These are phyloP conservation scores for Allantophomopsis cytisporea DNA, from an alignment of 2,329 filamentous ascomycete genomes.

Conservation along the genomic window DNA sequence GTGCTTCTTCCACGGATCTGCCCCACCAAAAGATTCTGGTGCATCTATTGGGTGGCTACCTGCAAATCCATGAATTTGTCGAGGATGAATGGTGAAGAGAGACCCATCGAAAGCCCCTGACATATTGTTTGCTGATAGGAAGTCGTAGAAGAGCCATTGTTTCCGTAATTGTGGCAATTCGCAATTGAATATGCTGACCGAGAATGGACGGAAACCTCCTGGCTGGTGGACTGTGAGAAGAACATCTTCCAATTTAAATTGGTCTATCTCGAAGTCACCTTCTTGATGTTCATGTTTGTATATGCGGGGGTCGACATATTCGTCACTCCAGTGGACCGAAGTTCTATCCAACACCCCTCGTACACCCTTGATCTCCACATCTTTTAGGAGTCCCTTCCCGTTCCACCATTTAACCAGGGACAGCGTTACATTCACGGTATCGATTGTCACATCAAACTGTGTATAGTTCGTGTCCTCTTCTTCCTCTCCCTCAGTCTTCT, in stretches of 20 bases:
- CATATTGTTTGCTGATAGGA: slow-evolving; percentile 89
- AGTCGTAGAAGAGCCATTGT: slow-evolving; percentile 97
- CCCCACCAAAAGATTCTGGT: slow-evolving; percentile 41
- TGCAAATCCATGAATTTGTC: slow-evolving; percentile 72
- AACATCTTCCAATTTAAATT: slow-evolving; percentile 90
- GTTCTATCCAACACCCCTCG: slow-evolving; percentile 87
- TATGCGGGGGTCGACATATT: slow-evolving; percentile 65
- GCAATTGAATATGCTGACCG: slow-evolving; percentile 90
- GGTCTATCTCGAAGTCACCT: slow-evolving; percentile 94
- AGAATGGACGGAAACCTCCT: slow-evolving; percentile 80
- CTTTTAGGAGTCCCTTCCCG: slow-evolving; percentile 77
- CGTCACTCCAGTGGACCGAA: slow-evolving; percentile 57
- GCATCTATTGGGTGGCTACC: slow-evolving; percentile 42
- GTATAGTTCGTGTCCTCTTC: slow-evolving; percentile 94
- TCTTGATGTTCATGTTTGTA: slow-evolving; percentile 80
- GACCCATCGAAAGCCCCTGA: slow-evolving; percentile 92
- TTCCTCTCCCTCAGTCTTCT: slow-evolving; percentile 23
- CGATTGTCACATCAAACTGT: slow-evolving; percentile 90
- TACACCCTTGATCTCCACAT: slow-evolving; percentile 90
- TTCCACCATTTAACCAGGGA: slow-evolving; percentile 99
- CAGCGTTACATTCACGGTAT: slow-evolving; percentile 88
- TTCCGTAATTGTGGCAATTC: slow-evolving; percentile 87
- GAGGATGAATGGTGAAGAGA: slow-evolving; percentile 90
- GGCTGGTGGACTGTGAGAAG: slow-evolving; percentile 88
- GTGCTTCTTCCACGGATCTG: slow-evolving; percentile 86